phyloP scores from a whole-genome alignment of 2,329 filamentous ascomycete species.

The Penicillium olsonii region DNA sequence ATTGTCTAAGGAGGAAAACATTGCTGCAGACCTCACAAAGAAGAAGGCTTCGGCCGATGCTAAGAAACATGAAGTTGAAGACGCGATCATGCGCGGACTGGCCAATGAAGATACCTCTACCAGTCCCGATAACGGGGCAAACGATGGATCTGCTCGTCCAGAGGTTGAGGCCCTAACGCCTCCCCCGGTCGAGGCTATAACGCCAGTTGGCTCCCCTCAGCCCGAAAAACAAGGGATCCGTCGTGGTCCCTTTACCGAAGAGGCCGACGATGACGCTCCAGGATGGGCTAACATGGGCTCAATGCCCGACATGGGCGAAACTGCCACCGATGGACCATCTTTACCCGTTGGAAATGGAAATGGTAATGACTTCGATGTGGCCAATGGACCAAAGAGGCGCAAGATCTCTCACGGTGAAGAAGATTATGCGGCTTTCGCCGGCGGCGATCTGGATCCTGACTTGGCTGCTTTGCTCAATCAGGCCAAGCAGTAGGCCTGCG shows the following conservation, averaged over 20 bases:
- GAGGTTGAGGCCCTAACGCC: conserved; percentile 86
- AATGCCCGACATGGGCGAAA: conserved; percentile 23
- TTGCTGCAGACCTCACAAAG: conserved; percentile 63
- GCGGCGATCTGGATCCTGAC: conserved; percentile 62
- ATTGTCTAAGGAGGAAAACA: conserved; percentile 68
- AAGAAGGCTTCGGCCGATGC: conserved; percentile 72
- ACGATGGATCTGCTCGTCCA: conserved; percentile 57
- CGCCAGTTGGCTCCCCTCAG: conserved; percentile 53
- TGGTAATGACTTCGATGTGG: conserved; percentile 25
- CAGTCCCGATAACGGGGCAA: conserved; percentile 38
- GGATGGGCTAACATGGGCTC: conserved; percentile 14
- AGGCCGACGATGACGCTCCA: conserved; percentile 7
- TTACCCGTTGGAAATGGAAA: conserved; percentile 22
- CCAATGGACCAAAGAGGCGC: conserved; percentile 47
- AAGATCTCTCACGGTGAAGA: conserved; percentile 50
- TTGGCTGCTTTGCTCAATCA: conserved; percentile 60
- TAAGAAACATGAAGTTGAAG: conserved; percentile 86
- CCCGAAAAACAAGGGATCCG: conserved; percentile 38
- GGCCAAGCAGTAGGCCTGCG: conserved; percentile 24
- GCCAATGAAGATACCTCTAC: conserved; percentile 60
- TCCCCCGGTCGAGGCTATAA: conserved; percentile 62
- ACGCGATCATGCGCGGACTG: conserved; percentile 84
- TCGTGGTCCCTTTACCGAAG: conserved; percentile 23
- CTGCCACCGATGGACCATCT: conserved; percentile 14
- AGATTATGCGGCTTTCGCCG: conserved; percentile 49